Percentiles rank a stretch among this genome's conserved stretches.
phyloP scores from a whole-genome alignment of 176 grass and related monocot species.

The Oryza officinalis region DNA sequence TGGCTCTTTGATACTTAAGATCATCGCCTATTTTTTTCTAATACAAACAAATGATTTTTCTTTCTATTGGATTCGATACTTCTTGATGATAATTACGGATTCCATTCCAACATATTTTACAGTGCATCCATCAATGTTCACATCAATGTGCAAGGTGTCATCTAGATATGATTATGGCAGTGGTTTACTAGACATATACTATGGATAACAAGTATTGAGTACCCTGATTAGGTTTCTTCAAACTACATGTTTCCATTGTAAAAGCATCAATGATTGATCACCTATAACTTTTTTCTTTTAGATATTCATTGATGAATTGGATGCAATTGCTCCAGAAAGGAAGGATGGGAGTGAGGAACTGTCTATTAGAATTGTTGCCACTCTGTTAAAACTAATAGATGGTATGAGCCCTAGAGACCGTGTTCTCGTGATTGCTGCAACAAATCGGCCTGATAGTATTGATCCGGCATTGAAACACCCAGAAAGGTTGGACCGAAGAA shows the following conservation, averaged over 20 bases:
- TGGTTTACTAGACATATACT: constrained; percentile 6
- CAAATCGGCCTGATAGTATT: constrained; percentile 84
- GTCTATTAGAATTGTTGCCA: constrained; percentile 86
- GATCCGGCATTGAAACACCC: constrained; percentile 74
- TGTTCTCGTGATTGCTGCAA: constrained; percentile 84
- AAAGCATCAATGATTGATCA: constrained; percentile 25
- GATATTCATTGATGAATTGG: constrained; percentile 99
- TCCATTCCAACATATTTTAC: neutral
- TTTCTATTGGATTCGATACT: neutral
- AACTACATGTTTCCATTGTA: neutral
- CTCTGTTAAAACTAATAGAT: constrained; percentile 92
- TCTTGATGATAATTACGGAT: neutral
- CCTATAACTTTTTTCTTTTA: constrained; percentile 43
- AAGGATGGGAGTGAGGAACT: constrained; percentile 78
- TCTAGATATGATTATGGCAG: neutral
- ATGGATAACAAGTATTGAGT: neutral
- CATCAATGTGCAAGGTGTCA: neutral
- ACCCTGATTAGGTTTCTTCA: neutral
- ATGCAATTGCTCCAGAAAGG: constrained; percentile 94
- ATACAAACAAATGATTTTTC: neutral
- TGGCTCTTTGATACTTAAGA: neutral
- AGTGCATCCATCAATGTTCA: neutral
- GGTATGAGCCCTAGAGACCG: constrained; percentile 72
- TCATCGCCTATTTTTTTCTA: neutral
- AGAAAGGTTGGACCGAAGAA: constrained; percentile 86